Conservation (phyloP, 1,139 yeast species). For the Arxiozyma heterogenica region DNA sequence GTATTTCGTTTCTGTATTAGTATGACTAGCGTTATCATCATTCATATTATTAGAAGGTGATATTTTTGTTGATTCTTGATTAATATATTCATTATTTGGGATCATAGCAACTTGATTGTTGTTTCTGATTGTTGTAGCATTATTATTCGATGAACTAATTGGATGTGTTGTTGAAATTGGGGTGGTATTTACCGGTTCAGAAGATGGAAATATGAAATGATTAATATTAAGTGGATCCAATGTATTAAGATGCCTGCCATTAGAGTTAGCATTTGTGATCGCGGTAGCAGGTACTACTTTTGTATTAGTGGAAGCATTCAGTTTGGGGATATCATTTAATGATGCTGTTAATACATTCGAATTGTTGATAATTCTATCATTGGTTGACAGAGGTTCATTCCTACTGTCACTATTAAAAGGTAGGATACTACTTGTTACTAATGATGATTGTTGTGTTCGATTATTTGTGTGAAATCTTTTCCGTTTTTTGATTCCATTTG, state of each 20-base stretch:
- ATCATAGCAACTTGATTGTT: background rate
- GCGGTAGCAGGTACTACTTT: background rate
- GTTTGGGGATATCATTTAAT: background rate
- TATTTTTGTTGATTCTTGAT: background rate
- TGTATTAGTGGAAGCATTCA: background rate
- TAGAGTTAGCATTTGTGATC: background rate
- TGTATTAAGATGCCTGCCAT: background rate
- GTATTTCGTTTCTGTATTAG: background rate
- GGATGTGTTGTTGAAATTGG: background rate
- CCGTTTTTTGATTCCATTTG: conserved; percentile 28
- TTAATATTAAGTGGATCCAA: background rate
- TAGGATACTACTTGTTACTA: background rate
- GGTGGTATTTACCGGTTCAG: background rate
- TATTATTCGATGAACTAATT: background rate
- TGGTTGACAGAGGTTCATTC: background rate
- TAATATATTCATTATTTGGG: background rate
- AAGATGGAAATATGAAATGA: background rate
- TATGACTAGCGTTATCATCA: background rate
- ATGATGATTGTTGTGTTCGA: background rate
- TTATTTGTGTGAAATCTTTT: conserved; percentile 7
- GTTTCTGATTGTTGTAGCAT: background rate
- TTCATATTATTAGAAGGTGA: background rate
- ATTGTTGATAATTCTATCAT: background rate
- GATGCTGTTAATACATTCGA: background rate
- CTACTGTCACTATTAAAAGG: background rate